Evolutionary conservation across 1,139 yeast genomes (phyloP), one percentile per base, ranked within the genome.

Genomic region (Candida mesenterica): DNA sequence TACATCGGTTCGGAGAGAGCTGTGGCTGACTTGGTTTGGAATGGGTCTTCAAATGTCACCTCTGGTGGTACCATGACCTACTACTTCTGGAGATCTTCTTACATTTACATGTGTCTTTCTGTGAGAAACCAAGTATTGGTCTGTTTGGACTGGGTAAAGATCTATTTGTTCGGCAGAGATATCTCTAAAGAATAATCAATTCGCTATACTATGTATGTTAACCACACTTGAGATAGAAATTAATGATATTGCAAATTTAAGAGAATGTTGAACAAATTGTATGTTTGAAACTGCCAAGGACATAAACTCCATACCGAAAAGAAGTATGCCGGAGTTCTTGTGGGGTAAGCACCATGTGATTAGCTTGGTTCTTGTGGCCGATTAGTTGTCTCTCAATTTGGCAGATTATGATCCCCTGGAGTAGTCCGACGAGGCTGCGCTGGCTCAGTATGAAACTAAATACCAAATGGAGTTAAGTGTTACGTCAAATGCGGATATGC

Each of bases 21-120:
- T 28, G 94, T 90, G 50, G 97, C 96, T 28, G 97, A 90, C 59
- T 70, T 90, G 53, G 82, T 84, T 27, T 79, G 89, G 83, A 95
- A 94, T 49, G 89, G 84, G 55, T 82, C 87, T 77, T 82, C 87
- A 46, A 82, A 83, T 52, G 74, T 81, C 44, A 79, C 90, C 24
- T 69, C 89, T 34, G 94, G 95, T 43, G 97, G 97, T 52, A 75
- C 86, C 29, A 70, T 86, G 59, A 87, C 97, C 33, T 89, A 82
- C 72, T 72, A 86, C 62, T 82, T 90, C 77, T 90, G 97, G 97
- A 82, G 95, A 68, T 82, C 90, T 25, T 95, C 95, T 32, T 89
- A 90, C 65, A 77, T 90, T 50, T 80, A 87, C 64, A 89, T 89
- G 96, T 85, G 94, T 66, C 80, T 90, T 62, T 81, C 94, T 36